Evolutionary conservation across 2,329 filamentous ascomycete genomes (phyloP).

Genomic region (Trichophyton benhamiae): DNA sequence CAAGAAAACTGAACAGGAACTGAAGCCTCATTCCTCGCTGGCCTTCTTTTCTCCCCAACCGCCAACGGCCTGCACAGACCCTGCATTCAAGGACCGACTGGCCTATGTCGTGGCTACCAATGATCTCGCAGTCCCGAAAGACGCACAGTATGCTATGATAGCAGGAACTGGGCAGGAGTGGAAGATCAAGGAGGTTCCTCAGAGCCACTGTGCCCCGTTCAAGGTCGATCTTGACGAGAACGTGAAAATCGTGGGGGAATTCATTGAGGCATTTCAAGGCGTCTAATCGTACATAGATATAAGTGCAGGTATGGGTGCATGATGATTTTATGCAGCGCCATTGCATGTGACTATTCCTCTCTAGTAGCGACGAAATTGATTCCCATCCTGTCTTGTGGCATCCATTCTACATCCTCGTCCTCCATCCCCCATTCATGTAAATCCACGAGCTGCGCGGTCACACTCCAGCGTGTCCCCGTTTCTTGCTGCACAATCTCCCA

Average conservation of each 20-base stretch:
- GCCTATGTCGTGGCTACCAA: slow-evolving; percentile 6
- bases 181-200: neutral
- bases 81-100: slow-evolving; percentile 5
- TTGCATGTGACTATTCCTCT: neutral
- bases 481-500: slow-evolving; percentile 2
- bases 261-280: neutral
- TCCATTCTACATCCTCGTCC: slow-evolving; percentile 4
- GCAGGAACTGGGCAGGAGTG: neutral
- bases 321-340: neutral
- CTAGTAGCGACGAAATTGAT: slow-evolving; percentile 4
- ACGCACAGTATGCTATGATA: slow-evolving; percentile 2
- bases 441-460: neutral
- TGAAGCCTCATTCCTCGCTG: neutral
- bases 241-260: neutral
- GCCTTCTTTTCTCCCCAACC: neutral
- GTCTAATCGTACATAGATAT: neutral
- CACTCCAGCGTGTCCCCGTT: slow-evolving; percentile 1
- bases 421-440: slow-evolving; percentile 4
- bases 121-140: slow-evolving; percentile 7
- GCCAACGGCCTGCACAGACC: neutral
- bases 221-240: neutral
- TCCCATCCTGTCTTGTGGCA: slow-evolving; percentile 4
- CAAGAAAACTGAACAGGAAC: neutral
- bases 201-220: neutral
- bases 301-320: neutral